Percentiles rank a stretch among this genome's conserved stretches.
These are phyloP conservation scores for Dendrocalamus latiflorus DNA, from an alignment of 202 grass and related monocot species.

Conservation along the genomic window DNA sequence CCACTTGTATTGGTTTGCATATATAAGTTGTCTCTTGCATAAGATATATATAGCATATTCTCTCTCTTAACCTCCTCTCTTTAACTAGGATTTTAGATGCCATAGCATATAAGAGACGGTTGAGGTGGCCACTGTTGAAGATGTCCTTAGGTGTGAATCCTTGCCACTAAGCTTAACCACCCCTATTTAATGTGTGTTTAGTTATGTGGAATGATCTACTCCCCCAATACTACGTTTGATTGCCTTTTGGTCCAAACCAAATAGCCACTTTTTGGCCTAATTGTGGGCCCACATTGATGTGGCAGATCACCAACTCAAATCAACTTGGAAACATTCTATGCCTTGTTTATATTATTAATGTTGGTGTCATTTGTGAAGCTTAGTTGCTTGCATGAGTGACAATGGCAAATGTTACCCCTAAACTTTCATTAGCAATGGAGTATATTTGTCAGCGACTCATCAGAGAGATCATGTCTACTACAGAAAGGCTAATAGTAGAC, in stretches of 20 bases:
- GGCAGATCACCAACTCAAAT: conserved; percentile 43
- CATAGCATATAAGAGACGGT: too few species aligned
- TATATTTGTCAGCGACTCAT: not conserved
- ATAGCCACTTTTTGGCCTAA: conserved; percentile 56
- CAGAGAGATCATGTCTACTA: not conserved
- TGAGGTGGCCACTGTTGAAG: too few species aligned
- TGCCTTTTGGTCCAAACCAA: conserved; percentile 47
- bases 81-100: too few species aligned
- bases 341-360: conserved; percentile 23
- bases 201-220: conserved; percentile 35
- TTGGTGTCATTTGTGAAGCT: conserved; percentile 21
- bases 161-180: conserved; percentile 15
- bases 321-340: conserved; percentile 42
- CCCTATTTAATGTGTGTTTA: conserved; percentile 22
- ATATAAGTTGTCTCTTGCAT: too few species aligned
- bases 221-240: conserved; percentile 25
- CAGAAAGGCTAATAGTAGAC: too few species aligned
- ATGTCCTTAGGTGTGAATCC: conserved; percentile 31
- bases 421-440: not conserved
- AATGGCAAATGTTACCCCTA: not conserved
- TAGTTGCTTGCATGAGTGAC: not conserved
- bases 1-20: too few species aligned
- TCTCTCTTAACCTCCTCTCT: too few species aligned
- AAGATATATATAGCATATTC: too few species aligned
- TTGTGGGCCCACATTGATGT: conserved; percentile 44